phyloP scores from a whole-genome alignment of 768 basidiomycete species.

The Mycena galopus region DNA sequence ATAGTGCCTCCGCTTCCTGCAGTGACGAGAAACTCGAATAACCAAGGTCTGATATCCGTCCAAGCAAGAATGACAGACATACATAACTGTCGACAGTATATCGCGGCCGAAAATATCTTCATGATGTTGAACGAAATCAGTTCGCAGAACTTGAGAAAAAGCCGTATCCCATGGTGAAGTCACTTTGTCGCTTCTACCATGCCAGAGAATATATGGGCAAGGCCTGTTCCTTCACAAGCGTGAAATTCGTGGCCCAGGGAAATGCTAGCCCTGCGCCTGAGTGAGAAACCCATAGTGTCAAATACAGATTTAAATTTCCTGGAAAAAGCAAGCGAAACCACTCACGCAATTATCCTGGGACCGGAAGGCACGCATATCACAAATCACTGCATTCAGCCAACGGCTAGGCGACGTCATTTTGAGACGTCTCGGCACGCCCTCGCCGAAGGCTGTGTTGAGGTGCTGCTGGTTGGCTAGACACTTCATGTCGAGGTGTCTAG shows the following conservation, averaged over 20 bases:
- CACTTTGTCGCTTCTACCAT: neutral
- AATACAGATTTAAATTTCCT: neutral
- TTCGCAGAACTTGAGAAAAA: no score
- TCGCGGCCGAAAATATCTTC: slow-evolving; percentile 53
- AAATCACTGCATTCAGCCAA: no score
- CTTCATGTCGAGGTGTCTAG: no score
- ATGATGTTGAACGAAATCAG: slow-evolving; percentile 51
- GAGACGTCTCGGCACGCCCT: no score
- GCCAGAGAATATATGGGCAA: slow-evolving; percentile 10
- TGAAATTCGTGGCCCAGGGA: slow-evolving; percentile 8
- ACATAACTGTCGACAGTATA: no score
- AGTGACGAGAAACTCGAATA: no score
- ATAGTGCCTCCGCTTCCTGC: no score
- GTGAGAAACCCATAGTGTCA: neutral
- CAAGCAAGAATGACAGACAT: no score
- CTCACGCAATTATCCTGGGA: slow-evolving; percentile 45
- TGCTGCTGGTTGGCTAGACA: no score
- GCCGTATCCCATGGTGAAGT: neutral
- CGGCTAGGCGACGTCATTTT: no score
- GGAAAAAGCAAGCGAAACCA: neutral
- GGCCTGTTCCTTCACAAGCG: slow-evolving; percentile 18
- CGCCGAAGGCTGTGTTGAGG: no score
- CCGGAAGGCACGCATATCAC: slow-evolving; percentile 48
- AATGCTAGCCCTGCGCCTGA: neutral
- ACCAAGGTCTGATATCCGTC: no score